Conservation (phyloP, 495 filamentous ascomycete genomes). For the Melanomma pulvis-pyrius region DNA sequence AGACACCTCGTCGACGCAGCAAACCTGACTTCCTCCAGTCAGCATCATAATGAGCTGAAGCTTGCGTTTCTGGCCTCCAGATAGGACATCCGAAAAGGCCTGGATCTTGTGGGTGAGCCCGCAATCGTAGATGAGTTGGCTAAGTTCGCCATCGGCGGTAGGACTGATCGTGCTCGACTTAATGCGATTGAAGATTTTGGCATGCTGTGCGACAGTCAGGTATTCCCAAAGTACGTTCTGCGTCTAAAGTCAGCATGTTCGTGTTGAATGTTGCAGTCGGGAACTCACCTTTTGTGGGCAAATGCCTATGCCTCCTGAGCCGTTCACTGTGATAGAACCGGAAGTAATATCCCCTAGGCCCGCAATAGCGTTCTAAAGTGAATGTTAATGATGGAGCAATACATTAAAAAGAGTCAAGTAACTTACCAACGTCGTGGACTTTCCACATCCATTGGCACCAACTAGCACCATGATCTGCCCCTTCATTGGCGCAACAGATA, state of each 20-base stretch:
- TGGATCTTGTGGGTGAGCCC: constrained; percentile 72
- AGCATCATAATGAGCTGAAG: constrained; percentile 94
- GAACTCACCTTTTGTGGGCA: constrained; percentile 60
- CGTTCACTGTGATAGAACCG: constrained; percentile 71
- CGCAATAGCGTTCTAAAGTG: constrained; percentile 55
- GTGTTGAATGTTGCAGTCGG: no score
- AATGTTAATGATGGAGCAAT: neutral
- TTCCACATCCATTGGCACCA: constrained; percentile 85
- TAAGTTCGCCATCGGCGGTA: constrained; percentile 55
- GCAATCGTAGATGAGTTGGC: constrained; percentile 63
- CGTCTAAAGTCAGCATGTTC: neutral
- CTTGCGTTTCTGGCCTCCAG: constrained; percentile 87
- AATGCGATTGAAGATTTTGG: constrained; percentile 73
- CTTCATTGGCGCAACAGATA: constrained; percentile 65
- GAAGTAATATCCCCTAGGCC: constrained; percentile 71
- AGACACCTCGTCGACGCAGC: constrained; percentile 86
- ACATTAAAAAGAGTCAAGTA: neutral
- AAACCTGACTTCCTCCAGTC: constrained; percentile 79
- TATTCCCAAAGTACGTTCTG: constrained; percentile 84
- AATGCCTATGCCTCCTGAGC: constrained; percentile 73
- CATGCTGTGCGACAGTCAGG: constrained; percentile 79
- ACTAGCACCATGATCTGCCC: constrained; percentile 82
- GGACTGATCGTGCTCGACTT: constrained; percentile 58
- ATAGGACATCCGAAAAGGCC: constrained; percentile 68
- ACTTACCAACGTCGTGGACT: constrained; percentile 59